Evolutionary conservation across 495 filamentous ascomycete species (phyloP), one percentile per base, ranked within the genome.

Genomic region (Lepraria neglecta): DNA sequence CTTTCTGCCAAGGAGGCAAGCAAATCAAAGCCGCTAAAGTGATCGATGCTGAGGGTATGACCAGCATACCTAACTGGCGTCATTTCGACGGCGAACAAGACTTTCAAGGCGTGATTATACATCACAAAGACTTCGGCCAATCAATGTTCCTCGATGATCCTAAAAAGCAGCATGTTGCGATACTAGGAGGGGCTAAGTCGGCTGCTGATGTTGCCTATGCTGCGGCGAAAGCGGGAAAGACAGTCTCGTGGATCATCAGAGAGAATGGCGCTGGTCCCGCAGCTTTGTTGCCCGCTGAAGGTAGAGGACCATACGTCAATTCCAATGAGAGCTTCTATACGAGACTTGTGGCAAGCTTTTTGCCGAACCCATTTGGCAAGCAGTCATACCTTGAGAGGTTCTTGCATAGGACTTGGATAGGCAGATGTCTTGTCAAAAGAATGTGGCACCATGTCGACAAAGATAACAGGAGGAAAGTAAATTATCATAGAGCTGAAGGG

Each of bases 171-270:
- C 47, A 72, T 42, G 30, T 74, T 40, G 61, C 67, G 30, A 66
- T 78, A 12, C 27, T 76, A 31, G 76, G 76, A n/a, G 72, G 69
- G 31, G 73, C 68, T 1, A 78, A 78, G 62, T 76, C 75, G 14
- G 73, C 75, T 17, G 73, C 71, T 14, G 76, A 78, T 61, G 69
- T 78, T 53, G 73, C 65, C 21, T 77, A 78, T 59, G 68, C 67
- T 24, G 64, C 58, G 44, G 70, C 69, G 4, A 75, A 75, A 64
- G 66, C 67, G 14, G 67, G 68, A 10, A 75, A 74, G 57, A 67
- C 51, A 3, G 48, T 63, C 9, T 62, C 55, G n/a, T 78, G 76
- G 76, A 68, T 76, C 40, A 73, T 78, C 59, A 69, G 71, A 31
- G 62, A 66, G 28, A 65, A 66, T 28, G 73, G 74, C 4, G 67